Evolutionary conservation across 192 early-diverging fungal genomes (phyloP).

Genomic region (Backusella macrospora): DNA sequence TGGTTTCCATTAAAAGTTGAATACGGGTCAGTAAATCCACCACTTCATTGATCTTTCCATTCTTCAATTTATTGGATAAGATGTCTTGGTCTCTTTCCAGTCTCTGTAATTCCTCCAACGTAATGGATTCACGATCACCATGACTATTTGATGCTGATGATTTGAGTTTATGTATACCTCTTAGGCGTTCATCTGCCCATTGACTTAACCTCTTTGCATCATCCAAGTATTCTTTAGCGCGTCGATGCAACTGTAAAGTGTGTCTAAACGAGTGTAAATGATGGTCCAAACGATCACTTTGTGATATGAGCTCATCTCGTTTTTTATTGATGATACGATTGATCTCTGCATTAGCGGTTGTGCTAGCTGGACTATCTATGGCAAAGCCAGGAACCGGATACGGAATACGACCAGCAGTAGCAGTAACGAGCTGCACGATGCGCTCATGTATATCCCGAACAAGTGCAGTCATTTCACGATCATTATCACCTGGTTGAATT

Average conservation of each 20-base stretch:
- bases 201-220: background rate
- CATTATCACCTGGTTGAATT: background rate
- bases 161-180: background rate
- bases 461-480: constrained; percentile 11
- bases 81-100: constrained; percentile 8
- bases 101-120: constrained; percentile 15
- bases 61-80: background rate
- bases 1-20: constrained; percentile 15
- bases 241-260: constrained; percentile 4
- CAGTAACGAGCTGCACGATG: constrained; percentile 16
- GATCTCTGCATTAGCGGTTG: constrained; percentile 18
- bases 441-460: constrained; percentile 15
- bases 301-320: background rate
- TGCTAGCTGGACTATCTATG: constrained; percentile 18
- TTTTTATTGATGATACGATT: background rate
- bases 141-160: constrained; percentile 12
- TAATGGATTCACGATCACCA: background rate
- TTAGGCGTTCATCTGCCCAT: constrained; percentile 7
- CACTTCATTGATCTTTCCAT: constrained; percentile 13
- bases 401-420: constrained; percentile 16
- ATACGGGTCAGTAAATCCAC: constrained; percentile 17
- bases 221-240: constrained; percentile 14
- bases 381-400: constrained; percentile 16
- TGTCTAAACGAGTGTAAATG: constrained; percentile 18
- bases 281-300: background rate